Base-by-base conservation (phyloP, 352 stramenopile genomes). In the Globisporangium irregulare region DNA sequence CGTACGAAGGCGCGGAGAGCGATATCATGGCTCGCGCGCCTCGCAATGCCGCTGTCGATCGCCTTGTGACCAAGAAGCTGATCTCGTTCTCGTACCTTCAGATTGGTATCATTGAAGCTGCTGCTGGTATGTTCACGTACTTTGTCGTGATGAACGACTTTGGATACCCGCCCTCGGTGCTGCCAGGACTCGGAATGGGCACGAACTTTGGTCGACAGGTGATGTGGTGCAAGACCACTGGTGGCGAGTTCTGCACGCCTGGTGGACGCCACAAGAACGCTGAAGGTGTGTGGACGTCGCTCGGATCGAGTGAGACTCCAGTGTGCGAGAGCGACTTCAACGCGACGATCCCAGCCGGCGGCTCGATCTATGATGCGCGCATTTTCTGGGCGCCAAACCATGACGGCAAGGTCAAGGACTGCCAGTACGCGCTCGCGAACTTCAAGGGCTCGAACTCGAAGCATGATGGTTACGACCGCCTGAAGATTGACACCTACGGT, bases 41-140 rank as follows among this genome's bases (percentile, higher is more conserved):
- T 9, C 81, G 90, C 15, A 93, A 97, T 65, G 78, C 86, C 32
- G 83, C 87, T 8, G 75, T 91, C 1, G 90, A 97, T 56, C 82
- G 86, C 38, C 79, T 98, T 0, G 93, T 98, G 59, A 97, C 87
- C 15, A 79, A 76, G 69, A 95, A 97, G 72, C 82, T 98, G n/a
- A 82, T 98, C 14, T 89, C 76, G 54, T 95, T 95, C 62, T 81
- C 89, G 14, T 98, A 98, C 71, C 61, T 88, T 0, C 76, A 92
- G 55, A 97, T 97, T 56, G 93, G 93, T 20, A 78, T 98, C 55
- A 96, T 97, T 32, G 84, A 97, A 66, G 90, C 87, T 4, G 73
- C 88, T 0, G 88, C 86, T 1, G 92, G 90, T 1, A 96, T 97
- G 81, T 96, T 95, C 68, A 87, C 88, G 8, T 98, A 91, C 74